A percentile compares a stretch with the other conserved stretches of the same genome.
Conservation (phyloP, 257 asterid species). For the Rehmannia glutinosa region DNA sequence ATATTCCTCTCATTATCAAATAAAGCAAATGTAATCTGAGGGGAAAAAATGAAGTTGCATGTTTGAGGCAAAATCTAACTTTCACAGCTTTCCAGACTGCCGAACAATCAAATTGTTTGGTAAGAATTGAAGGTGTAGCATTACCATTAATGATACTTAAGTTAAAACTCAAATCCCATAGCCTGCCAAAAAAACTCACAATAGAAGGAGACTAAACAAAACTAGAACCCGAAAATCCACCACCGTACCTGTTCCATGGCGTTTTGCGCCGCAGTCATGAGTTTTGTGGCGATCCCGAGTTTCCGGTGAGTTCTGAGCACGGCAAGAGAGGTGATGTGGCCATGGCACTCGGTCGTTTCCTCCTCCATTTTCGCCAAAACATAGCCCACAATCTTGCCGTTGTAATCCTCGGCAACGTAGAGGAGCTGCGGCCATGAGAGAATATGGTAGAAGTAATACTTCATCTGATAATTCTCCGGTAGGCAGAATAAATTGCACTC, state of each 20-base stretch:
- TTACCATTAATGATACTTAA: too few relatives aligned
- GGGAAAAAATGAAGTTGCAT: not conserved
- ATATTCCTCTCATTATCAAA: not conserved
- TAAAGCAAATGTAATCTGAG: not conserved
- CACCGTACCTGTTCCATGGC: conserved; percentile 87
- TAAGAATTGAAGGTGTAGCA: too few relatives aligned
- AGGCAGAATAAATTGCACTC: conserved; percentile 88
- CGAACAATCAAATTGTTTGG: not conserved
- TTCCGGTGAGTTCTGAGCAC: conserved; percentile 97
- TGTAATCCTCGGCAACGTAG: conserved; percentile 96
- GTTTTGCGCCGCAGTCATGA: conserved; percentile 98
- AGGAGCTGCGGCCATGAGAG: conserved; percentile 99
- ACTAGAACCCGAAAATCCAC: not conserved
- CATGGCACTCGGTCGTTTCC: conserved; percentile 91
- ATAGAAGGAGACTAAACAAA: not conserved
- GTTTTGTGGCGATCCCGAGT: conserved; percentile 92
- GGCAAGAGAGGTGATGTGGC: conserved; percentile 98
- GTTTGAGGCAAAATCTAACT: not conserved
- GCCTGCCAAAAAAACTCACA: too few relatives aligned
- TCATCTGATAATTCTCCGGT: conserved; percentile 98
- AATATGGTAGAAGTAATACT: conserved; percentile 90
- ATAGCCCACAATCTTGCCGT: conserved; percentile 93
- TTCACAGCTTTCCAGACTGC: too few relatives aligned
- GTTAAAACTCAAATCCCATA: too few relatives aligned
- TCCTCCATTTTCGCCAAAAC: conserved; percentile 98